Evolutionary conservation across 345 rosid species (phyloP).

Genomic region (Eucalyptus brandiana): DNA sequence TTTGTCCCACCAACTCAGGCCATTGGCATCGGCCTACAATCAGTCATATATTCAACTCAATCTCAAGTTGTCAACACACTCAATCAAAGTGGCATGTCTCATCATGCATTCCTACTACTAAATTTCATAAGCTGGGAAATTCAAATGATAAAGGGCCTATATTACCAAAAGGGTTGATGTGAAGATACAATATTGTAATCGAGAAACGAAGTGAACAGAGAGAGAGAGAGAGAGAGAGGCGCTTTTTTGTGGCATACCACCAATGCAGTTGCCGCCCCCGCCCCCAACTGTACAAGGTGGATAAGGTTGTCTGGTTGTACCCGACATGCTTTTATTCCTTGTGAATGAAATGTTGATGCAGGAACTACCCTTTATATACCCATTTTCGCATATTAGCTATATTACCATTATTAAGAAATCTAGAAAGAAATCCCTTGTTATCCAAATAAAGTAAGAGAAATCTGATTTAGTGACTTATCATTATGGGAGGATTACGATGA

Average conservation of each 20-base stretch:
- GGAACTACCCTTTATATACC: neutral
- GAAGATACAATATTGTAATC: too few relatives aligned
- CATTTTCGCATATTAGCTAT: neutral
- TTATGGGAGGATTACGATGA: neutral
- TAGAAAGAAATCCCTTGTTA: neutral
- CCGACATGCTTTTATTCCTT: neutral
- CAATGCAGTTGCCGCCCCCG: neutral
- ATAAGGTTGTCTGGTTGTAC: neutral
- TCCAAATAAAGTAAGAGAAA: neutral
- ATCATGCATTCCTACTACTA: neutral
- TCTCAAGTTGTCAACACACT: neutral
- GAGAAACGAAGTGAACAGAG: too few relatives aligned
- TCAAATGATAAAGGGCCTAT: neutral
- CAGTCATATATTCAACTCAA: neutral
- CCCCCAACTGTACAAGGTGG: neutral
- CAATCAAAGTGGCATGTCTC: neutral
- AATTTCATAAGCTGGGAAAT: neutral
- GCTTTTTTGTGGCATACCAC: neutral
- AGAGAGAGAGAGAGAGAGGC: neutral
- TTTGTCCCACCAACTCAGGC: neutral
- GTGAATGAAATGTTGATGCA: neutral
- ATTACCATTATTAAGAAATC: neutral
- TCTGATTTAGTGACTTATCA: neutral
- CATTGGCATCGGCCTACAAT: neutral
- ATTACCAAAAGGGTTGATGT: neutral